Evolutionary conservation across 169 alveolate species (phyloP).

Genomic region (Plasmodium yoelii): DNA sequence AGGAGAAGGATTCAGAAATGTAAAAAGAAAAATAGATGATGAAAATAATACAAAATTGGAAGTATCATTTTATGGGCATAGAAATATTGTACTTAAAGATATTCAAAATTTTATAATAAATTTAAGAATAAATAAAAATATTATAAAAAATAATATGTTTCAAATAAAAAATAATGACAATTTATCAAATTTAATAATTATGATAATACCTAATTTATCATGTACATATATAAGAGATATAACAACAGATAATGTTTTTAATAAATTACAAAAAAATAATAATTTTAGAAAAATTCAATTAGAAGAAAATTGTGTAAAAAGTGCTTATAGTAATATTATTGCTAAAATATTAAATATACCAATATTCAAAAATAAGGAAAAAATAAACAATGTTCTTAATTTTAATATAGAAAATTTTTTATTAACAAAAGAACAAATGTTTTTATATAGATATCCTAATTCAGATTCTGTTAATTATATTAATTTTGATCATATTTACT

Average conservation of each 20-base stretch:
- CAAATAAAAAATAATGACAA: conserved; percentile 38
- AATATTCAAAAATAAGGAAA: conserved; percentile 18
- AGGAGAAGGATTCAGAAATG: neutral
- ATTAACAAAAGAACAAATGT: conserved; percentile 56
- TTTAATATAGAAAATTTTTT: conserved; percentile 30
- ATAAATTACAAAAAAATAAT: conserved; percentile 52
- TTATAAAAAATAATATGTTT: conserved; percentile 39
- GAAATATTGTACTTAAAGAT: conserved; percentile 52
- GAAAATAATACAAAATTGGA: neutral
- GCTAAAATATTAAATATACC: conserved; percentile 43
- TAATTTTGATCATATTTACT: conserved; percentile 19
- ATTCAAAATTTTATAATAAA: conserved; percentile 60
- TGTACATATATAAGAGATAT: conserved; percentile 40
- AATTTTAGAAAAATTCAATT: conserved; percentile 45
- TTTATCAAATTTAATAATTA: conserved; percentile 49
- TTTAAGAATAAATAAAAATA: conserved; percentile 23
- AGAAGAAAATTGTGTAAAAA: conserved; percentile 38
- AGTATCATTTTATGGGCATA: conserved; percentile 28
- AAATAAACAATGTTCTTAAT: neutral
- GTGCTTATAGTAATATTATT: conserved; percentile 29
- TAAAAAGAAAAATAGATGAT: conserved; percentile 14
- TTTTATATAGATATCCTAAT: conserved; percentile 25
- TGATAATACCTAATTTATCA: conserved; percentile 43
- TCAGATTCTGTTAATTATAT: conserved; percentile 15
- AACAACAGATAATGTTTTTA: conserved; percentile 36